Base-by-base conservation (phyloP, 2,329 filamentous ascomycete genomes). In the Rugonectria rugulosa region DNA sequence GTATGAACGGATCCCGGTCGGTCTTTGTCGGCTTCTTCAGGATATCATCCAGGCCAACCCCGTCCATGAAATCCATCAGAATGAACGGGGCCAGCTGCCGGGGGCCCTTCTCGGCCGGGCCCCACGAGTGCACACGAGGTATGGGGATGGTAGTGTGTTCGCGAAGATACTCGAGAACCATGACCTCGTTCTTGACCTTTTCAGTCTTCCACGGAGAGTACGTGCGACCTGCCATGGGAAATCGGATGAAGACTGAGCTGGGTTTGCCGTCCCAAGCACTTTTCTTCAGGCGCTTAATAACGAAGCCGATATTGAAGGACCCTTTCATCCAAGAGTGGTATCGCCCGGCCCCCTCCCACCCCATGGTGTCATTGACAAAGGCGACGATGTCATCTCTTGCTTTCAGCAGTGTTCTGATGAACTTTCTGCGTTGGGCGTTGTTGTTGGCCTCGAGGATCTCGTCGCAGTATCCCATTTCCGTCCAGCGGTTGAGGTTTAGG, bases 1-100 rank as follows among this genome's bases (percentile, higher is more conserved):
- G 24, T 3, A 66, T 17, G 15, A 58, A 4, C 20, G 65, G 59
- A 12, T 68, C 68, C 49, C 63, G 24, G 14, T 71, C 56, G 29
- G 48, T 44, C 31, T 62, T 46, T 5, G 36, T 62, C 57, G 70
- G 62, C 54, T 70, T 20, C 58, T 66, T 60, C 1, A 72, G 56
- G 5, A 40, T 24, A 71, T 4, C 14, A 27, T 61, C 11, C 8
- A 72, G 43, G 14, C 50, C 45, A 6, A 29, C 53, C 3, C 71
- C 70, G 10, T 71, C 59, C 7, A 73, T 53, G 48, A 56, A 72
- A 31, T 73, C 69, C 66, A 70, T 70, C 14, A 73, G 68, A 3
- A 71, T 73, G 17, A 70, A 73, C 4, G 70, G 72, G 5, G 69
- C 69, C 4, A 73, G 48, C 17, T 70, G 59, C 6, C 57, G 60